These are phyloP conservation scores for Pseudomassariella vexata DNA, from an alignment of 2,329 filamentous ascomycete genomes.

Conservation along the genomic window DNA sequence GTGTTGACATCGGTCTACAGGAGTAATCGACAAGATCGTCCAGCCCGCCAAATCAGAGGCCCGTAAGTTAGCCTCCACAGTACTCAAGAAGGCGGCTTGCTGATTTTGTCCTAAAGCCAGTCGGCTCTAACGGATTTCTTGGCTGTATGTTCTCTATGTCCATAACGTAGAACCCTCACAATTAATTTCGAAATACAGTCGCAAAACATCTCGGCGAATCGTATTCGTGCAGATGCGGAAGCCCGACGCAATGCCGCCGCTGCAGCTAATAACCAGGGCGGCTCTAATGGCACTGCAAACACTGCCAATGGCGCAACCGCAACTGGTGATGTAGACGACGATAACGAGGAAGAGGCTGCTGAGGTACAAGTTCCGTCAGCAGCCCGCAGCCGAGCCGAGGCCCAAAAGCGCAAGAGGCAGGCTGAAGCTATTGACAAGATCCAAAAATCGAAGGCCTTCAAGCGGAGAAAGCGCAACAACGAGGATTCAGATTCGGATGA, in stretches of 20 bases:
- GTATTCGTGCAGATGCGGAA: slow-evolving; percentile 14
- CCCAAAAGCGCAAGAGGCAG: slow-evolving; percentile 45
- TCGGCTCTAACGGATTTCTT: slow-evolving; percentile 25
- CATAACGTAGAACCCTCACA: not conserved
- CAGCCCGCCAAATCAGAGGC: slow-evolving; percentile 16
- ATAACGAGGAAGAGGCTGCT: slow-evolving; percentile 10
- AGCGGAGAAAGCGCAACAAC: slow-evolving; percentile 41
- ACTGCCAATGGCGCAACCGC: slow-evolving; percentile 5
- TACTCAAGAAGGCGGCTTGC: not conserved
- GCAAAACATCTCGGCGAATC: slow-evolving; percentile 21
- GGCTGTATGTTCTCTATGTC: slow-evolving; percentile 9
- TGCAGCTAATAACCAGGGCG: slow-evolving; percentile 6
- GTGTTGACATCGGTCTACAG: too few species aligned
- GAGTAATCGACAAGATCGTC: slow-evolving; percentile 11
- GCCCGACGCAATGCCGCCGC: slow-evolving; percentile 14
- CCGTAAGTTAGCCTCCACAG: slow-evolving; percentile 10
- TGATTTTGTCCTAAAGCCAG: slow-evolving; percentile 6
- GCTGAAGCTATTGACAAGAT: slow-evolving; percentile 54
- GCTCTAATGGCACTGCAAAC: not conserved
- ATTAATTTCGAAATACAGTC: slow-evolving; percentile 10
- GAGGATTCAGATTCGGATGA: slow-evolving; percentile 39
- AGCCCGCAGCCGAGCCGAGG: slow-evolving; percentile 8
- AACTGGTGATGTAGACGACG: slow-evolving; percentile 7
- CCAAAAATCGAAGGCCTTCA: slow-evolving; percentile 53
- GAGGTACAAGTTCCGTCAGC: slow-evolving; percentile 8